phyloP scores from a whole-genome alignment of 805 yeast genomes.

The Groenewaldozyma salmanticensis region DNA sequence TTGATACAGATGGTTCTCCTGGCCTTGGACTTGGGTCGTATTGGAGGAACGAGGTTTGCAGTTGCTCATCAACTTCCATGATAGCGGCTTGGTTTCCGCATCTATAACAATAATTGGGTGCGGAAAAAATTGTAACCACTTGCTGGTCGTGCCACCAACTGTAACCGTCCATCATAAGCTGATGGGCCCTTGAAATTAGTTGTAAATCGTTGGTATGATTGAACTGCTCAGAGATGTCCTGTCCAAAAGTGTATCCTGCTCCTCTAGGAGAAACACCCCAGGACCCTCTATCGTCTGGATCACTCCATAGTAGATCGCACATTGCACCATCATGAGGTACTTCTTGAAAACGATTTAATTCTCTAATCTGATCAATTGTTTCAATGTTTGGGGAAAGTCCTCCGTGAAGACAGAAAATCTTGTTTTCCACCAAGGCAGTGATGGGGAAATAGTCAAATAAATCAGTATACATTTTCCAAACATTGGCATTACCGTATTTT shows the following conservation, averaged over 20 bases:
- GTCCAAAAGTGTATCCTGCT: conserved; percentile 98
- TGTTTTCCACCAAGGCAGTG: conserved; percentile 88
- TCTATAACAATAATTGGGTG: conserved; percentile 94
- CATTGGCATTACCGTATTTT: conserved; percentile 87
- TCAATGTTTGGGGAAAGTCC: conserved; percentile 97
- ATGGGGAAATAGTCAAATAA: conserved; percentile 92
- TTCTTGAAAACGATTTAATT: conserved; percentile 87
- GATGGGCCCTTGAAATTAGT: conserved; percentile 92
- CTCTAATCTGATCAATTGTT: conserved; percentile 89
- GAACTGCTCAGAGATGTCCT: conserved; percentile 90
- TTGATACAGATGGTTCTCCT: conserved; percentile 94
- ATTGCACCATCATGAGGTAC: conserved; percentile 98
- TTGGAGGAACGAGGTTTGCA: conserved; percentile 74
- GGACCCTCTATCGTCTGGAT: conserved; percentile 95
- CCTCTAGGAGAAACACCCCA: conserved; percentile 99
- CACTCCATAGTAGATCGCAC: conserved; percentile 95
- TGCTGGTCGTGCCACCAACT: conserved; percentile 91
- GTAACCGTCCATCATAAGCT: conserved; percentile 95
- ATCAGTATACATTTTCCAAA: conserved; percentile 91
- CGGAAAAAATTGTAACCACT: conserved; percentile 89
- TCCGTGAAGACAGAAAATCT: conserved; percentile 90
- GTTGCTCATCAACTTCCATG: conserved; percentile 95
- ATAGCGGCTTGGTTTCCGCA: conserved; percentile 98
- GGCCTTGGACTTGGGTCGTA: conserved; percentile 96
- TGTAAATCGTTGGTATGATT: conserved; percentile 85